Evolutionary conservation across 495 filamentous ascomycete species (phyloP), one percentile per base, ranked within the genome.

Genomic region (Tuber borchii): DNA sequence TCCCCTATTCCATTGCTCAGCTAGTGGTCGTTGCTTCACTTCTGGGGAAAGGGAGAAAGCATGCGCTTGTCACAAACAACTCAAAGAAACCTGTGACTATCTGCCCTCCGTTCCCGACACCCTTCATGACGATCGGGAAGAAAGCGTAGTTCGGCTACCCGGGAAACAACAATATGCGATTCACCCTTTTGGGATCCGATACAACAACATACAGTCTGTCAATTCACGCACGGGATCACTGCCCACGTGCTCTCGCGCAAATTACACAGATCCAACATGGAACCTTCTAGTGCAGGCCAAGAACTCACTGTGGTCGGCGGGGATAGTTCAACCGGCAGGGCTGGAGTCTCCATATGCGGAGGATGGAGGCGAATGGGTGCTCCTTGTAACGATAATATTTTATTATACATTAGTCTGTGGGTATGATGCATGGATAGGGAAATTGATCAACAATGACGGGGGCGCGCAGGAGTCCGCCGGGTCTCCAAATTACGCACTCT

Each of bases 61-160:
- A 73, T 76, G 89, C 88, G 86, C 75, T 86, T 84, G 45, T 86
- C 81, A 68, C 84, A 85, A 0, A 88, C 86, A 22, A 86, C 19
- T 87, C 85, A 71, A 90, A 84, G n/a, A 84, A 84, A 9, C 78
- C 73, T 75, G 86, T 2, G 34, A 2, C 34, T 37, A 37, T 37
- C 34, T 37, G 34, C 87, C 83, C 17, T 75, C 78, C 82, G 86
- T 85, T 77, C 83, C 85, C 83, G 37, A 88, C 83, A 69, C 87
- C 82, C 73, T 89, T 87, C 19, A 88, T 80, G 2, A 86, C 86
- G 45, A 88, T 84, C 16, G 87, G 86, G 74, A 88, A 1, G 87
- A 88, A 78, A 90, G 90, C 1, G 86, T 88, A 22, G 87, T 87
- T 87, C 89, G 88, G 75, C 87, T 87, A 5, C 89, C 88, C 88